These are phyloP conservation scores for Backusella tuberculispora DNA, from an alignment of 192 early-diverging fungal species.

Conservation along the genomic window DNA sequence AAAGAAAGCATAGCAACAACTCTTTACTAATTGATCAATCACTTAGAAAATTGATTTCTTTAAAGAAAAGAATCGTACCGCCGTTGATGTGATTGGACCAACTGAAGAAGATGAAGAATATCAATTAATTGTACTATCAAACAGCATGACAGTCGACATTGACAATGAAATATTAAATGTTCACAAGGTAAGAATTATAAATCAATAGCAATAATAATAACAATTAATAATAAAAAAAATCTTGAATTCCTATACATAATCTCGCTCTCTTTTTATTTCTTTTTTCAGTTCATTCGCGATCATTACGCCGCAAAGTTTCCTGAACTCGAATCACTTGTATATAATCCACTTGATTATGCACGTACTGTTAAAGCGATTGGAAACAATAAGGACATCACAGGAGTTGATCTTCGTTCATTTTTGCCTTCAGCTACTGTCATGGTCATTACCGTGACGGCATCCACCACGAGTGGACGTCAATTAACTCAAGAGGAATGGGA, in stretches of 20 bases:
- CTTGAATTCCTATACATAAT: not conserved
- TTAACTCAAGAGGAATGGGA: constrained; percentile 65
- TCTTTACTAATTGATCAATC: not conserved
- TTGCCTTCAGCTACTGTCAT: constrained; percentile 85
- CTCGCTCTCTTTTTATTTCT: constrained; percentile 2
- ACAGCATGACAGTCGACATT: constrained; percentile 82
- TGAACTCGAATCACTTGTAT: constrained; percentile 90
- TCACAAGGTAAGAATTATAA: constrained; percentile 67
- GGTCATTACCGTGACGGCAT: constrained; percentile 90
- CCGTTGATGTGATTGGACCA: constrained; percentile 61
- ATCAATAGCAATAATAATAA: not conserved
- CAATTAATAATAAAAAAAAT: not conserved
- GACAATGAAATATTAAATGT: constrained; percentile 88
- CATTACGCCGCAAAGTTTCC: constrained; percentile 89
- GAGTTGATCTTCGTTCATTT: constrained; percentile 77
- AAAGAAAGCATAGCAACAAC: not conserved
- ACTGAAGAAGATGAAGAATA: constrained; percentile 92
- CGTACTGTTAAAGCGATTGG: constrained; percentile 82
- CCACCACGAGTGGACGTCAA: constrained; percentile 76
- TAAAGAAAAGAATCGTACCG: constrained; percentile 27
- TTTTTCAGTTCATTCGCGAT: constrained; percentile 79
- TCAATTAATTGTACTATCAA: constrained; percentile 81
- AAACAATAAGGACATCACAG: constrained; percentile 78
- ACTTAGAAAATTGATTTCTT: constrained; percentile 37
- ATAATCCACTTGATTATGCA: constrained; percentile 87